Conservation (phyloP, 139 green algal species). For the Edaphochlamys debaryana region DNA sequence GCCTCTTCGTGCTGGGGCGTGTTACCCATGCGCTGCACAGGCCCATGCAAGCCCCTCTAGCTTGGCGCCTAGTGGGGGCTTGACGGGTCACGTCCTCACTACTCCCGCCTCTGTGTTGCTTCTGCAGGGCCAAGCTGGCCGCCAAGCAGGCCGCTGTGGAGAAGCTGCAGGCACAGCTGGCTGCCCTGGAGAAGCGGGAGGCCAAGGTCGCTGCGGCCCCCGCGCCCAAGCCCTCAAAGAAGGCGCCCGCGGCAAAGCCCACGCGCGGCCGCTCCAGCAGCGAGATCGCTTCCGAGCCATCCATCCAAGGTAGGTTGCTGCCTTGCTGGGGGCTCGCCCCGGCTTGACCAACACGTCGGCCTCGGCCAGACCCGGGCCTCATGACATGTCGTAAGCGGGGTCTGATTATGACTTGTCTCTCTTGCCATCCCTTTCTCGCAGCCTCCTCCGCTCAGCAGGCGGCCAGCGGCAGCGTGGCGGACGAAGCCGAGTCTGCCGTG, state of each 20-base stretch:
- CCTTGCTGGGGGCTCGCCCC: too few relatives aligned
- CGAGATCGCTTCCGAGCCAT: not conserved
- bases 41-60: too few relatives aligned
- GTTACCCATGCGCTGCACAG: too few relatives aligned
- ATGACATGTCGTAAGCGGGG: too few relatives aligned
- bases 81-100: too few relatives aligned
- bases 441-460: not conserved
- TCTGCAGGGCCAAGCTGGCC: slow-evolving; percentile 11
- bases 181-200: not conserved
- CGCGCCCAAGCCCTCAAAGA: too few relatives aligned
- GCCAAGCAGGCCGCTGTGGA: slow-evolving; percentile 36
- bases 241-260: not conserved
- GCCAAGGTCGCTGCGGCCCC: not conserved
- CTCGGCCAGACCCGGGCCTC: too few relatives aligned
- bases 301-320: not conserved
- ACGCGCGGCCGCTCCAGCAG: not conserved
- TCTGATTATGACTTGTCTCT: not conserved
- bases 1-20: not conserved
- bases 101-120: not conserved
- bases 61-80: too few relatives aligned
- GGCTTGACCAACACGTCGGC: too few relatives aligned
- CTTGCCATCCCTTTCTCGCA: not conserved
- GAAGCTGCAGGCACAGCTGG: slow-evolving; percentile 32
- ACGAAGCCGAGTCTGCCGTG: too few relatives aligned
- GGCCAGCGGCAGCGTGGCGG: too few relatives aligned